Evolutionary conservation across 148 eudicot genomes (phyloP), one percentile per base, ranked within the genome.

Genomic region (Polygonum aviculare): DNA sequence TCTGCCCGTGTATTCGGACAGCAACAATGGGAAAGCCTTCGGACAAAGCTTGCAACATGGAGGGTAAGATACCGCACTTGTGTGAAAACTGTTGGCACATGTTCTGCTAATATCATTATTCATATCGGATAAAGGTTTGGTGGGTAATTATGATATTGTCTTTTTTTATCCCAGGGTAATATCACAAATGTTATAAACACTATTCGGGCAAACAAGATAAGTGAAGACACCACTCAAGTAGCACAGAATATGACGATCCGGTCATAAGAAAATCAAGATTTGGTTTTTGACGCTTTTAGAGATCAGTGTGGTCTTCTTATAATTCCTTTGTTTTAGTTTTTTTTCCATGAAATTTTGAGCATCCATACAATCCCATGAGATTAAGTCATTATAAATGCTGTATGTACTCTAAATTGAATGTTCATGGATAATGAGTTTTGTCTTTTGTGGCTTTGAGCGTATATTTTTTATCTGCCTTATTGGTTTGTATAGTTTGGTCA

Each of bases 1-100:
- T 80, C 84, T 75, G 91, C 90, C 84, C 97, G 97, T 44, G 81
- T 87, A 40, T 95, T 95, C 86, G 98, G 97, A 78, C 76, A 76
- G 74, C 83, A 81, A 69, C 97, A 95, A 73, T 95, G 98, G 98
- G 84, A 82, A 69, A 75, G 81, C 49, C 92, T 95, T 72, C 87
- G 91, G 38, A 54, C 88, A 67, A 95, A 92, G 84, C 89, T 95
- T 50, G 90, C 81, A 76, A 79, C 89, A 49, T 95, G 98, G 98
- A 90, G 86, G 94, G 98, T 95, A 95, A 74, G 76, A 71, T 33
- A 15, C 15, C 11, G 26, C 22, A n/a, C 26, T 19, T 1, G 8
- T 26, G 2, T 72, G 19, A 44, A 72, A 47, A 41, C 44, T 19
- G n/a, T 14, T 35, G 40, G 19, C 36, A 2, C 41, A 14, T 65